These are phyloP conservation scores for Trichoderma guizhouense DNA, from an alignment of 2,329 filamentous ascomycete genomes.

Conservation along the genomic window DNA sequence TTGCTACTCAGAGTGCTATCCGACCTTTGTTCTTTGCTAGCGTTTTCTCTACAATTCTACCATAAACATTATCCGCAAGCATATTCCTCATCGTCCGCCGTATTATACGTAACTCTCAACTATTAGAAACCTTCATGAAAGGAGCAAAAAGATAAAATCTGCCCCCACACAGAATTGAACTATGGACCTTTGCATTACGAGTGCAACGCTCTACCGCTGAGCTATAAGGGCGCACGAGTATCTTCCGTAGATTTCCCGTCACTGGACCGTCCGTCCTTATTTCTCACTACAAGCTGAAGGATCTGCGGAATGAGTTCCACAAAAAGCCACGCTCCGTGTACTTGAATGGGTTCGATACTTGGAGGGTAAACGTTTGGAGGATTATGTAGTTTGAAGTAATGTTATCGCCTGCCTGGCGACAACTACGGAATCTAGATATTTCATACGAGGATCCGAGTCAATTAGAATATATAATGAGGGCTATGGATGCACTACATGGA, in stretches of 20 bases:
- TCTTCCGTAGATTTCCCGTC: neutral
- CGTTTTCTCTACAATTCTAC: neutral
- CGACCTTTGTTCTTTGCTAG: neutral
- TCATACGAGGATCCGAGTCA: neutral
- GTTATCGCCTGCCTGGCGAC: neutral
- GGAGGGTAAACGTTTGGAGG: neutral
- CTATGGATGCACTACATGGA: neutral
- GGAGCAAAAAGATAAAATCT: neutral
- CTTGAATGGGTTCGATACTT: neutral
- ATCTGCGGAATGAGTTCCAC: neutral
- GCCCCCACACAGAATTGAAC: slow-evolving; percentile 22
- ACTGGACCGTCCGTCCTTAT: neutral
- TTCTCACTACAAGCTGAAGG: neutral
- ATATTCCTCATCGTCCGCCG: too few relatives aligned
- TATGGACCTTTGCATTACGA: slow-evolving; percentile 23
- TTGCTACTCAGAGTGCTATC: neutral
- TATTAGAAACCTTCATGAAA: neutral
- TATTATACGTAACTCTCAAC: too few relatives aligned
- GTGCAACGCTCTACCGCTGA: slow-evolving; percentile 22
- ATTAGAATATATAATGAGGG: neutral
- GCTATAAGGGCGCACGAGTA: slow-evolving; percentile 17
- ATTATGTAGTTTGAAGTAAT: too few relatives aligned
- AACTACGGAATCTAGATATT: neutral
- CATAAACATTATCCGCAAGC: neutral
- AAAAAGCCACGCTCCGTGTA: neutral